phyloP scores from a whole-genome alignment of 1,284 basidiomycete species.

The Microbotryum violaceum region DNA sequence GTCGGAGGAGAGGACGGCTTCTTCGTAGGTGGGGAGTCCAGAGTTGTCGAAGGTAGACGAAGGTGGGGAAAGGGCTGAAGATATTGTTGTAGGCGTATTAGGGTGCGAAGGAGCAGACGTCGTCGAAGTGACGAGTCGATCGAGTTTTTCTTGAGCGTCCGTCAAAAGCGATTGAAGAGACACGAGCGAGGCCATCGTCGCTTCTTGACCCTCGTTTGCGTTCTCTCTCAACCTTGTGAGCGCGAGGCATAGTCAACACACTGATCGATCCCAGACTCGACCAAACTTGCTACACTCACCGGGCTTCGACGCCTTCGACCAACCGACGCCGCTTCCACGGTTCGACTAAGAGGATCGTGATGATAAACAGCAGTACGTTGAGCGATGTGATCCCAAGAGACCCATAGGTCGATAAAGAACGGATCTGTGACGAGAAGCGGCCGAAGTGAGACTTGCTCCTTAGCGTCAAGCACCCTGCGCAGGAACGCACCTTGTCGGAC shows the following conservation, averaged over 20 bases:
- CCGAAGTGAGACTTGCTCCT: background rate
- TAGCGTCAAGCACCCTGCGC: background rate
- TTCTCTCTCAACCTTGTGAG: constrained; percentile 14
- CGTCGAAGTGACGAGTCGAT: constrained; percentile 10
- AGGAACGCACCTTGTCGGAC: constrained; percentile 67
- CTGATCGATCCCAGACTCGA: background rate
- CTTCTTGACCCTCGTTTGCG: constrained; percentile 17
- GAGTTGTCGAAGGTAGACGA: too few species aligned
- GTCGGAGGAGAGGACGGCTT: too few species aligned
- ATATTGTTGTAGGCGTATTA: too few species aligned
- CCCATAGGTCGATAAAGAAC: constrained; percentile 83
- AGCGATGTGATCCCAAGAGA: constrained; percentile 71
- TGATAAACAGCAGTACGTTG: constrained; percentile 78
- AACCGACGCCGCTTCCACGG: constrained; percentile 82
- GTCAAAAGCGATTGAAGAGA: constrained; percentile 15
- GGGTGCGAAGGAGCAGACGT: background rate
- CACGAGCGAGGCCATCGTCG: constrained; percentile 16
- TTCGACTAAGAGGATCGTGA: constrained; percentile 80
- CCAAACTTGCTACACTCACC: constrained; percentile 5
- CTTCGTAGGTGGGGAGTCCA: too few species aligned
- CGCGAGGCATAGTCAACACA: background rate
- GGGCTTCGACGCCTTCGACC: constrained; percentile 72
- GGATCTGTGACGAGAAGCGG: constrained; percentile 47
- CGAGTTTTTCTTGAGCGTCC: constrained; percentile 24
- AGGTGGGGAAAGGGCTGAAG: too few species aligned